Evolutionary conservation across 176 grass and related monocot genomes (phyloP), one percentile per base, ranked within the genome.

Genomic region (Tillandsia leiboldiana): DNA sequence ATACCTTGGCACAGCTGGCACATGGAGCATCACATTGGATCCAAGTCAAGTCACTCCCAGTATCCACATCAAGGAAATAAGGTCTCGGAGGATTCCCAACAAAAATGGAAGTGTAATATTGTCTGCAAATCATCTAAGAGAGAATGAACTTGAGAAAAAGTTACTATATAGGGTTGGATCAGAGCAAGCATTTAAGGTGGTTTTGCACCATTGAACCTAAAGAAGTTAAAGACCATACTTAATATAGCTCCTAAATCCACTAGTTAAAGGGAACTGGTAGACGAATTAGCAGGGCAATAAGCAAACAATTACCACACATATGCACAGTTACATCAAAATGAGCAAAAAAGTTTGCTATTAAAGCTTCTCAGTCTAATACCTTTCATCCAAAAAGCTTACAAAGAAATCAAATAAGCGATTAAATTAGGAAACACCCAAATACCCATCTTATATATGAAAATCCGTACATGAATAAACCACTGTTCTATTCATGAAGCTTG

Each of bases 11-110:
- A 66, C 94, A 99, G 74, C 76, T 99, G 69, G 66, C 15, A 56
- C 87, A 99, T 18, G 94, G 89, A 2, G 80, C 82, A 9, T 93
- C 94, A 47, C 89, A 99, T 33, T 88, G 89, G 51, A 99, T 86
- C 94, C 94, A 99, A 70, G 90, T 86, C 20, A 87, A 52, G 42
- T 84, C 84, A 20, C 87, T 99, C 53, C 87, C 89, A 3, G 87
- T 93, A 69, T 99, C 94, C n/a, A 99, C 66, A 64, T 93, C 87
- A 51, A 99, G 87, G 52, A 83, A 99, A 69, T 90, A 93, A 73
- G 84, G 77, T 63, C 75, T 87, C 2, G 89, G 77, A 67, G 94
- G 84, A 51, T 82, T 99, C 42, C 94, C 94, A 42, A 99, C 79
- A 48, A 74, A 78, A 51, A 99, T 50, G 8, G 89, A 73, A 11